A percentile compares a stretch with the other conserved stretches of the same genome.
Evolutionary conservation across 805 yeast genomes (phyloP).

Genomic region (Metschnikowia picachoensis): DNA sequence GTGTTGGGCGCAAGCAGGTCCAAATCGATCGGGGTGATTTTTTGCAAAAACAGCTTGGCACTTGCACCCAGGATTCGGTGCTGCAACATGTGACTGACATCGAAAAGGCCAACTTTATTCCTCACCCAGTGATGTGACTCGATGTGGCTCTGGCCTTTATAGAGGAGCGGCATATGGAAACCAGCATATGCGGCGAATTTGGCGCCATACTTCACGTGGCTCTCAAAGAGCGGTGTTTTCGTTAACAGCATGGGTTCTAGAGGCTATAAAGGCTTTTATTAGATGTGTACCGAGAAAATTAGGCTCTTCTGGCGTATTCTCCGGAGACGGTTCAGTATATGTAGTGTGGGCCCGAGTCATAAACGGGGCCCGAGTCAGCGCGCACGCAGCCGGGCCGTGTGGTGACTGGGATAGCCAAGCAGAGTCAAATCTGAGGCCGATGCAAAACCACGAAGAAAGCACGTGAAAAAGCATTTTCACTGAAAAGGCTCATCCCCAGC

Average conservation of each 20-base stretch:
- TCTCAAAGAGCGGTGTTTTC: conserved; percentile 76
- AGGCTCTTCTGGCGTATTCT: neutral
- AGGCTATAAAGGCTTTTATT: neutral
- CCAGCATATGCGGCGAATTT: conserved; percentile 97
- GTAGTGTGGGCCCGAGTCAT: conserved; percentile 1
- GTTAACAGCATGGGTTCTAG: conserved; percentile 24
- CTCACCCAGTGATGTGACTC: conserved; percentile 97
- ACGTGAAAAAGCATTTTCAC: no score
- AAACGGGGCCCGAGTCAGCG: conserved; percentile 6
- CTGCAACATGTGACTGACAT: conserved; percentile 97
- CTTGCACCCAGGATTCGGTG: conserved; percentile 71
- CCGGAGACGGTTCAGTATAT: conserved; percentile 1
- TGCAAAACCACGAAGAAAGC: no score
- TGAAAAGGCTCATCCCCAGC: neutral
- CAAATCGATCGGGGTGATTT: conserved; percentile 86
- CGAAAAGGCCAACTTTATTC: conserved; percentile 82
- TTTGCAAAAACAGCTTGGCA: conserved; percentile 65
- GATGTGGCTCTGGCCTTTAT: conserved; percentile 78
- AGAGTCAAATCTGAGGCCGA: no score
- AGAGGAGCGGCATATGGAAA: conserved; percentile 91
- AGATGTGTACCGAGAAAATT: neutral
- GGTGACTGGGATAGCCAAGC: neutral
- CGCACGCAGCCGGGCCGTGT: conserved; percentile 5
- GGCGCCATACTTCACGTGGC: conserved; percentile 76
- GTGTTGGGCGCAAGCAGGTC: conserved; percentile 49